Base-by-base conservation (phyloP, 805 yeast species). In the Kodamaea laetipori region DNA sequence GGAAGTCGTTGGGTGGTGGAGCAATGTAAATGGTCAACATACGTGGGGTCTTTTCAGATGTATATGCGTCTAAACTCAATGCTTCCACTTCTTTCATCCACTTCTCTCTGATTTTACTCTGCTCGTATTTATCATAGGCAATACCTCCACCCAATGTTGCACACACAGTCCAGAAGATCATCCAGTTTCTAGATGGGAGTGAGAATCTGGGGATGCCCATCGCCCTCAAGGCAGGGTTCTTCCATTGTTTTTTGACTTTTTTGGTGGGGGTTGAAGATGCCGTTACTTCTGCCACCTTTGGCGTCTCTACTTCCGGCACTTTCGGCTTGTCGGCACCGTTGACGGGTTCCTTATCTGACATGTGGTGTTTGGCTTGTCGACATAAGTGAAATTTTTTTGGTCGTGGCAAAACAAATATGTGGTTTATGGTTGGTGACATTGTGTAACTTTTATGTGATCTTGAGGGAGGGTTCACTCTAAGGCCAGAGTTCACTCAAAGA, bases 1-100 rank as follows among this genome's bases (percentile, higher is more conserved):
- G 66, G 53, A 80, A 87, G 60, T 92, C 97, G 55, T 87, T 86
- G 15, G 99, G 98, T 6, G 98, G 97, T n/a, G 99, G 99, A 0
- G 96, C 95, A 44, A 90, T 77, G 60, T 83, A 90, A 1, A 94
- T 81, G 1, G 86, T 80, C 37, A 94, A 69, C 53, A 83, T 86
- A 46, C 99, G 75, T 2, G 96, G 88, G 15, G 76, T 55, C 42
- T 74, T 72, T 45, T 77, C 66, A 1, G 81, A 63, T 2, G 61
- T 58, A 12, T 77, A 76, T 19, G 61, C 42, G 39, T 61, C 70
- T 18, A 76, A 59, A 10, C 92, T 79, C 35, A 77, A 60, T 11
- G 62, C 65, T 35, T 78, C 66, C 2, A 88, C 95, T 39, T 67
- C 53, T 13, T 72, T 72, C 71, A 84, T 80, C 77, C 86, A 88